Base-by-base conservation (phyloP, 2,329 filamentous ascomycete genomes). In the Emergomyces orientalis region DNA sequence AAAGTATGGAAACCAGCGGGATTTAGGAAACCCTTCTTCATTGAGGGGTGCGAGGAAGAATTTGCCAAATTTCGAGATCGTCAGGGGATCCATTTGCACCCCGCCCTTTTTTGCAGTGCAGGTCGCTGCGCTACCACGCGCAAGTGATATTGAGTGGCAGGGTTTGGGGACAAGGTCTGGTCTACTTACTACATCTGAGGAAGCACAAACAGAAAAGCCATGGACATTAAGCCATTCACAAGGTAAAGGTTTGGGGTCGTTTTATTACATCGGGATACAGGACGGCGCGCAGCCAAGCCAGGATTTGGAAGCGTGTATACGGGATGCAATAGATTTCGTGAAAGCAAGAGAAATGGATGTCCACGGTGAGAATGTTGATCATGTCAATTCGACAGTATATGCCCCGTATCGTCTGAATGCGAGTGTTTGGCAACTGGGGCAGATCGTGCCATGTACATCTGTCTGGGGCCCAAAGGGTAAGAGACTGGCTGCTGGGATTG, bases 141-240 rank as follows among this genome's bases (percentile, higher is more conserved):
- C 78, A 19, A 88, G 88, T 34, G 80, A 81, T 45, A 84, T 97
- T 13, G 94, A 99, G 77, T 99, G 93, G 92, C 88, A 90, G 68
- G 87, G 88, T 63, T 71, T 84, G 2, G 89, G 90, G 0, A 74
- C 88, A 7, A 74, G 76, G 14, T 74, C 75, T 34, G 64, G 75
- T 19, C 66, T 69, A 25, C 57, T 74, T 59, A 67, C 63, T 13
- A 51, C 75, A 22, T 59, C 60, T 5, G 61, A 66, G 37, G 60
- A 67, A n/a, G 54, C 62, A 11, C 63, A 59, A 63, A 66, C 27
- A 62, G 66, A 63, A 66, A 63, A 65, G 49, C 66, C 65, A 19
- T 66, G 67, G 62, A 65, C 60, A 45, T 69, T 62, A 43, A 69
- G 68, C 27, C 70, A 65, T 32, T 67, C 70, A 5, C 67, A 71